A percentile compares a stretch with the other conserved stretches of the same genome.
phyloP scores from a whole-genome alignment of 2,329 filamentous ascomycete genomes.

The Penicillium sclerotigenum region DNA sequence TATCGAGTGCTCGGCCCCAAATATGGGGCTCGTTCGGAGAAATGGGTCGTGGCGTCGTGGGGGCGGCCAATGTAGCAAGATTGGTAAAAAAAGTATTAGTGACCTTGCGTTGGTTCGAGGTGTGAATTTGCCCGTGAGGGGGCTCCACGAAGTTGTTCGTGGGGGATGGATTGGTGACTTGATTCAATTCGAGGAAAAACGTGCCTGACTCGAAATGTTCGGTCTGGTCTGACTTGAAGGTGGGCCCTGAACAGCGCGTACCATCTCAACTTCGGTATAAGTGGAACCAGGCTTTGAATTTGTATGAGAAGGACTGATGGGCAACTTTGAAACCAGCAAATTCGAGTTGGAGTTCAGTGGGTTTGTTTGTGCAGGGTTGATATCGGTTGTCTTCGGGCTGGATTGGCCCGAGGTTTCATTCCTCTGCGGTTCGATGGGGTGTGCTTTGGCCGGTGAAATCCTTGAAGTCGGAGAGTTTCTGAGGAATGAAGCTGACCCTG shows the following conservation, averaged over 20 bases:
- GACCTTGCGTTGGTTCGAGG: neutral
- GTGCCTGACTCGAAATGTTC: neutral
- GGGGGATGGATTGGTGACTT: neutral
- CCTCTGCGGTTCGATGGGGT: neutral
- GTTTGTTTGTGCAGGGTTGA: neutral
- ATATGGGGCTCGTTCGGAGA: constrained; percentile 18
- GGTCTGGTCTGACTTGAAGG: neutral
- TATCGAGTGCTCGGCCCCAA: constrained; percentile 27
- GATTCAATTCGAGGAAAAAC: neutral
- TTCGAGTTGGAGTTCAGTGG: neutral
- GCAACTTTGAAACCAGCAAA: neutral
- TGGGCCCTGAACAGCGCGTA: neutral
- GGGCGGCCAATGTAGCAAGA: constrained; percentile 9
- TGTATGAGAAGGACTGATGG: constrained; percentile 4
- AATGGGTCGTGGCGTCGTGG: constrained; percentile 14
- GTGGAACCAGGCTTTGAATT: neutral
- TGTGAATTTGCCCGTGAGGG: neutral
- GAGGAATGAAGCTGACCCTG: neutral
- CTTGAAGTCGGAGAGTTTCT: neutral
- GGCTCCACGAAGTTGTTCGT: neutral
- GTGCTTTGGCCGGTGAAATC: neutral
- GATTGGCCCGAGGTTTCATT: neutral
- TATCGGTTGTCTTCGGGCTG: neutral
- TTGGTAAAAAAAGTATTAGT: constrained; percentile 8
- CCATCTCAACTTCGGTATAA: neutral